phyloP scores from a whole-genome alignment of 306 rosid species.

The Arachis hypogaea region DNA sequence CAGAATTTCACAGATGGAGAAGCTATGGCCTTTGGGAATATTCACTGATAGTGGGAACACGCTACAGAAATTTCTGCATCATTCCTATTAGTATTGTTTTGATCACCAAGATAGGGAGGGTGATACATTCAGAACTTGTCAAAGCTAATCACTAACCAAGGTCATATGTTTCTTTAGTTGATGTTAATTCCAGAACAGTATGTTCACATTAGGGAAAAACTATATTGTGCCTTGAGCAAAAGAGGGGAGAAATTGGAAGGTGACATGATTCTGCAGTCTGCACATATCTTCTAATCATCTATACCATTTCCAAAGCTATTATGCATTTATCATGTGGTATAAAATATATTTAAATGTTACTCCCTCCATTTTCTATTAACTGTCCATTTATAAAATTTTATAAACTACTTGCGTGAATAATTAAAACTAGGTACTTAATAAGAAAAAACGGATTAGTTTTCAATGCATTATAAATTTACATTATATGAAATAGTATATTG shows the following conservation, averaged over 20 bases:
- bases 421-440: no score
- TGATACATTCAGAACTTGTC: neutral
- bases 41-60: conserved; percentile 5
- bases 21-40: conserved; percentile 13
- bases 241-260: no score
- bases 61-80: conserved; percentile 15
- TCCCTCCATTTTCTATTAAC: no score
- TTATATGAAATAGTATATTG: neutral
- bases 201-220: no score
- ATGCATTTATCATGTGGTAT: neutral
- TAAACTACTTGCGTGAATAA: no score
- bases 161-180: conserved; percentile 1
- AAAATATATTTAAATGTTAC: conserved; percentile 9
- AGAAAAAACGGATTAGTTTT: neutral
- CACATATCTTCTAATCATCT: conserved; percentile 18
- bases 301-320: conserved; percentile 34
- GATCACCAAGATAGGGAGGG: conserved; percentile 5
- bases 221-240: no score
- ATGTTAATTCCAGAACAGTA: neutral
- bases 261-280: neutral
- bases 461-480: conserved; percentile 18
- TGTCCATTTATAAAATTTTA: no score
- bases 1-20: conserved; percentile 13
- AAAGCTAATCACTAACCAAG: conserved; percentile 27
- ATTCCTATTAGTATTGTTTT: conserved; percentile 8